Percentiles rank a stretch among this genome's conserved stretches.
Conservation (phyloP, 768 basidiomycete genomes). For the Saitozyma podzolica region DNA sequence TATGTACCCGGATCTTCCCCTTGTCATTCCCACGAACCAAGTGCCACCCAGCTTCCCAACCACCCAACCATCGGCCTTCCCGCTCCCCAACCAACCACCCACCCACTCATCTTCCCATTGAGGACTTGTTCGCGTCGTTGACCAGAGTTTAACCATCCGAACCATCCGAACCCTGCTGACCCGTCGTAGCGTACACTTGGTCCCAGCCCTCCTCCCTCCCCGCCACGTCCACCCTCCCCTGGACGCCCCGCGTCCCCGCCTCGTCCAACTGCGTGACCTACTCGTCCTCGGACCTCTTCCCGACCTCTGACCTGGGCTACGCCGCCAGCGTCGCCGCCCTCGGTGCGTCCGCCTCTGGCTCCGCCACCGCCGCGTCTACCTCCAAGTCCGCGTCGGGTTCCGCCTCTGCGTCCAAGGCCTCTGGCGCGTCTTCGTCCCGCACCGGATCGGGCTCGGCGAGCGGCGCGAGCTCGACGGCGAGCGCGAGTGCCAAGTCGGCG, state of each 20-base stretch:
- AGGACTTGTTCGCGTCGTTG: too few relatives aligned
- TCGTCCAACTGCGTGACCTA: constrained; percentile 11
- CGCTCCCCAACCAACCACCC: too few relatives aligned
- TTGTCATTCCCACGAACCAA: too few relatives aligned
- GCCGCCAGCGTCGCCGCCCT: constrained; percentile 1
- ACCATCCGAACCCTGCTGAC: too few relatives aligned
- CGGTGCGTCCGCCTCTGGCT: not conserved
- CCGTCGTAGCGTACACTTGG: constrained; percentile 9
- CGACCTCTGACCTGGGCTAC: constrained; percentile 6
- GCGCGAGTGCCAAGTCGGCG: too few relatives aligned
- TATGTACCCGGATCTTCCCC: too few relatives aligned
- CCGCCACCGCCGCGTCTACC: constrained; percentile 3
- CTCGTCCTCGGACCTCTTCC: constrained; percentile 13
- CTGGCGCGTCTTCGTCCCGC: not conserved
- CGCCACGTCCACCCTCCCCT: constrained; percentile 7
- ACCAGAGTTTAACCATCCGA: too few relatives aligned
- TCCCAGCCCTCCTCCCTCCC: constrained; percentile 6
- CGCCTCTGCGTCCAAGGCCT: not conserved
- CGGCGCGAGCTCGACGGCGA: too few relatives aligned
- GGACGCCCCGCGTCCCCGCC: constrained; percentile 12
- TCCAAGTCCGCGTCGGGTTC: not conserved
- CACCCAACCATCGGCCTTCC: too few relatives aligned
- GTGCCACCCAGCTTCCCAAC: too few relatives aligned
- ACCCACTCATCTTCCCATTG: too few relatives aligned
- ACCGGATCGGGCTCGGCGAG: too few relatives aligned